Percentiles rank a stretch among this genome's conserved stretches.
phyloP scores from a whole-genome alignment of 768 basidiomycete species.

The Rhodotorula sphaerocarpa region DNA sequence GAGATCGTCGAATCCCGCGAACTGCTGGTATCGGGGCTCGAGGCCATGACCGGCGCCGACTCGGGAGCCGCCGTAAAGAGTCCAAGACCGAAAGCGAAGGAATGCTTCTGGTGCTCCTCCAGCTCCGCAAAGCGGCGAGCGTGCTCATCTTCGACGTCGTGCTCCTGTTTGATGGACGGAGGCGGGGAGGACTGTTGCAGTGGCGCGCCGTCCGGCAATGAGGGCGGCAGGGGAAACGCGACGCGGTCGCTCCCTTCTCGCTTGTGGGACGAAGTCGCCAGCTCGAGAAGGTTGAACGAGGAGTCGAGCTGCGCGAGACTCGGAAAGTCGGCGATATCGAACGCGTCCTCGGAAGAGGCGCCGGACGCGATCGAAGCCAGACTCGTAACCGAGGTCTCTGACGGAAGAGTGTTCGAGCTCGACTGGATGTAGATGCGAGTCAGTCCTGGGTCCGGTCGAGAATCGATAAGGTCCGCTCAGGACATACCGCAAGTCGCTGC shows the following conservation, averaged over 20 bases:
- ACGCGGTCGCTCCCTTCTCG: slow-evolving; percentile 13
- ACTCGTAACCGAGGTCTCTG: slow-evolving; percentile 10
- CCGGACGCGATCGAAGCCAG: slow-evolving; percentile 16
- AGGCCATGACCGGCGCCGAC: not conserved
- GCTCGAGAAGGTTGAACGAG: not conserved
- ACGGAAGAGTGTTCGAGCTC: not conserved
- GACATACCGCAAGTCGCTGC: slow-evolving; percentile 12
- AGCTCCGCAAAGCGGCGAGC: slow-evolving; percentile 18
- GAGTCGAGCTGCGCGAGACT: slow-evolving; percentile 16
- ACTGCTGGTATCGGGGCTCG: not conserved
- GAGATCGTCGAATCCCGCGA: slow-evolving; percentile 13
- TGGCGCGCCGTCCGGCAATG: not conserved
- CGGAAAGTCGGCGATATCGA: slow-evolving; percentile 32
- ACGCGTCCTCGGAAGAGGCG: slow-evolving; percentile 21
- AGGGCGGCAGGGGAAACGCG: slow-evolving; percentile 20
- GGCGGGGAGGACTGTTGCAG: not conserved
- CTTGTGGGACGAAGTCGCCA: not conserved
- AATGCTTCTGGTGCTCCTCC: no score
- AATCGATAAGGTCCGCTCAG: not conserved
- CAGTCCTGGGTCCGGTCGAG: not conserved
- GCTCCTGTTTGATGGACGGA: not conserved
- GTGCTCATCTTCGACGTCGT: not conserved
- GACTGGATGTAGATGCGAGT: not conserved
- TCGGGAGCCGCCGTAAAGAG: not conserved
- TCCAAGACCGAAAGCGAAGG: slow-evolving; percentile 10